Evolutionary conservation across 148 eudicot species (phyloP), one percentile per base, ranked within the genome.

Genomic region (Amaranthus palmeri): DNA sequence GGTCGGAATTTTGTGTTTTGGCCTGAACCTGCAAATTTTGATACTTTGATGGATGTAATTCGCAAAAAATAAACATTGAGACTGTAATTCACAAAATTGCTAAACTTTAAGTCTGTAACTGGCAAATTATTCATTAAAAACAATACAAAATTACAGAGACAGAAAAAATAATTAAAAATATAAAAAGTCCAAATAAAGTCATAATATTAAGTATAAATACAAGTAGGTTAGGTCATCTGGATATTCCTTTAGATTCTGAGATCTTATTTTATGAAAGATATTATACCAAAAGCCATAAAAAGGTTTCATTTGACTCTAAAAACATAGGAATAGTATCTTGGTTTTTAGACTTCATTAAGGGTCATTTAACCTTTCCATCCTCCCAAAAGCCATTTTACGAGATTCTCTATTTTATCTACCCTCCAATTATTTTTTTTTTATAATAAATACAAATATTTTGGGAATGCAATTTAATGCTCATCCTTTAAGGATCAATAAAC

Each of bases 231-330:
- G 72, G 78, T 79, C 78, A 74, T 58, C 12, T 48, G 82, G 78
- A 79, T 74, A 79, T 79, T 74, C 82, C 72, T 64, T 4, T 74
- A 65, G 75, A 79, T 74, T 79, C 82, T 79, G 63, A 42, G 61
- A 54, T 56, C 56, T 52, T 51, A 77, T 42, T 59, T 14, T n/a
- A 4, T 14, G 7, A 46, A 14, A n/a, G 1, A 6, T 13, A 54
- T 65, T 15, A 11, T 46, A 25, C 18, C 69, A 46, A 65, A 65
- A 65, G 69, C 42, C 69, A 65, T 25, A 65, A 54, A 65, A 65
- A 65, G 18, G n/a, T 48, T 48, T 15, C 54, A 65, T 65, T 71
- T 74, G 81, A 79, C 77, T 56, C 62, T 68, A 3, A 48, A 59
- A 66, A 59, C 72, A 42, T 78, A 61, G 81, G 81, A 78, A 73